These are phyloP conservation scores for Trametes gibbosa DNA, from an alignment of 768 basidiomycete species.

Conservation along the genomic window DNA sequence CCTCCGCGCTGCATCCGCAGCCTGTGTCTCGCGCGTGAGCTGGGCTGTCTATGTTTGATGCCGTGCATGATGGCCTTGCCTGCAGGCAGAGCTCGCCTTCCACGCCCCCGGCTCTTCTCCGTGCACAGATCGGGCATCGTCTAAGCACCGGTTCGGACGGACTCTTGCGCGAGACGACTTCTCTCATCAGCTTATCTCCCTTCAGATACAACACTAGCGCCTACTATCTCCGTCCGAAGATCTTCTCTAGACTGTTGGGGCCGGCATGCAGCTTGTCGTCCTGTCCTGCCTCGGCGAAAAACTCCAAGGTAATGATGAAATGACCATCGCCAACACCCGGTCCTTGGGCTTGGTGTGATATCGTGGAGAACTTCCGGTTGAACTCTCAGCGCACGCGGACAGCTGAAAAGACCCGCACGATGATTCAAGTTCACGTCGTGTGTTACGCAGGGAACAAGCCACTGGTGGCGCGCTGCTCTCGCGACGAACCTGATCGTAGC, in stretches of 20 bases:
- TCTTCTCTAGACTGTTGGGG: too few species aligned
- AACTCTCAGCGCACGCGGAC: neutral
- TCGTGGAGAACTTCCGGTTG: neutral
- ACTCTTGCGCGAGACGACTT: neutral
- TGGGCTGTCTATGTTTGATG: neutral
- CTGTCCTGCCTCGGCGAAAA: too few species aligned
- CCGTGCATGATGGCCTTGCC: neutral
- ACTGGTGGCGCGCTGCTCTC: neutral
- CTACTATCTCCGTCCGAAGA: too few species aligned
- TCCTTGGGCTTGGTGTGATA: neutral
- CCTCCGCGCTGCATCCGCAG: neutral
- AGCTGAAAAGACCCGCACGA: neutral
- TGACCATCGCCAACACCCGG: too few species aligned
- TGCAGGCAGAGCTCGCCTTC: neutral
- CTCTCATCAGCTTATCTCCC: conserved; percentile 13
- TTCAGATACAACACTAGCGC: conserved; percentile 8
- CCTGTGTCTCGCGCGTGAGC: neutral
- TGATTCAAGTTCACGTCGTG: neutral
- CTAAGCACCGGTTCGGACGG: conserved; percentile 14
- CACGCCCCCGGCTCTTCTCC: neutral
- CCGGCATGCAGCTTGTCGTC: too few species aligned
- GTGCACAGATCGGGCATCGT: conserved; percentile 11
- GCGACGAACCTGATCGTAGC: neutral
- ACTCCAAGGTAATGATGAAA: too few species aligned
- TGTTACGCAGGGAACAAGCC: neutral